These are phyloP conservation scores for Vicia sativa DNA, from an alignment of 306 rosid genomes.

Conservation along the genomic window DNA sequence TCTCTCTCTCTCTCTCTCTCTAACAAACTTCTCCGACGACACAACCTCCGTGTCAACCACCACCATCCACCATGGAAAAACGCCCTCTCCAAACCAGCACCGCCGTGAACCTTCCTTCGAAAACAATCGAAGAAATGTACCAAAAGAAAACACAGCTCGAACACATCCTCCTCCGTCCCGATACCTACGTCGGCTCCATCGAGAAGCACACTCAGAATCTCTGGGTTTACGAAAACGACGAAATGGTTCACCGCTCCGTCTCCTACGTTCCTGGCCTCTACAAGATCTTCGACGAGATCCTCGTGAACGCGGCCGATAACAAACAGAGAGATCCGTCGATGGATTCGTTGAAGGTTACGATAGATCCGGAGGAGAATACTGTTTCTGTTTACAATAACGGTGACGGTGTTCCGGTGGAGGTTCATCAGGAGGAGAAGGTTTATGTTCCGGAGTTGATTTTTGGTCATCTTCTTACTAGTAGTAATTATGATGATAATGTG, in stretches of 20 bases:
- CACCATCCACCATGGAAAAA: constrained; percentile 54
- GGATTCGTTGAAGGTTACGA: constrained; percentile 67
- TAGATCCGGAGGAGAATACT: constrained; percentile 59
- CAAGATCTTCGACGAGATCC: constrained; percentile 95
- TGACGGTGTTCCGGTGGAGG: constrained; percentile 88
- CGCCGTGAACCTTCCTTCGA: constrained; percentile 59
- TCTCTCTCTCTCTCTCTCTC: background rate
- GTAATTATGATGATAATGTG: constrained; percentile 76
- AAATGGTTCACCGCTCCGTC: constrained; percentile 70
- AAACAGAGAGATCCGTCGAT: constrained; percentile 86
- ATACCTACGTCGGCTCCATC: constrained; percentile 88
- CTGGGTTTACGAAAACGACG: constrained; percentile 75
- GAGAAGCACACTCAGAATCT: constrained; percentile 86
- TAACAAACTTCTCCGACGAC: constrained; percentile 9
- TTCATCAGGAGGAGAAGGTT: constrained; percentile 92
- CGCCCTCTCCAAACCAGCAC: constrained; percentile 74
- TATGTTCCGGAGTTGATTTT: constrained; percentile 94
- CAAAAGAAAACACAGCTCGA: constrained; percentile 94
- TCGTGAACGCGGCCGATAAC: constrained; percentile 94
- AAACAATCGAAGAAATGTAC: constrained; percentile 86
- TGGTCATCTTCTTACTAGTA: constrained; percentile 84
- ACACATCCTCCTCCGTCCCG: constrained; percentile 93
- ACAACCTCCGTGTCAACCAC: constrained; percentile 39
- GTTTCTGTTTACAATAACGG: constrained; percentile 76
- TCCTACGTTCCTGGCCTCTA: constrained; percentile 87